These are phyloP conservation scores for Microstroma glucosiphilum DNA, from an alignment of 1,284 basidiomycete genomes.

Conservation along the genomic window DNA sequence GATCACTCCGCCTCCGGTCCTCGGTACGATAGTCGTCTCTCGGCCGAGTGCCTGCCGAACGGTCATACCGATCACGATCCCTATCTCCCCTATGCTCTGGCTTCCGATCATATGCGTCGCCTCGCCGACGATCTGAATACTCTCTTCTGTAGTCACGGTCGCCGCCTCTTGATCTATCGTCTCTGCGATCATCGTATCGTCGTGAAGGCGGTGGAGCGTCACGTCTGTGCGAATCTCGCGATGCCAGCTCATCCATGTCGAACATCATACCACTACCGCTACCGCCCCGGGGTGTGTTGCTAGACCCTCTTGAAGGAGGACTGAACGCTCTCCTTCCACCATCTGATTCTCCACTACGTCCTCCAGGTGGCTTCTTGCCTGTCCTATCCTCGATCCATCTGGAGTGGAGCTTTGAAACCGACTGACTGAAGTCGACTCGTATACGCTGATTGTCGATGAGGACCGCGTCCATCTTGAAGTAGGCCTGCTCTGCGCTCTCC, in stretches of 20 bases:
- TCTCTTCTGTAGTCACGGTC: not conserved
- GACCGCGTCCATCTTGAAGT: slow-evolving; percentile 99
- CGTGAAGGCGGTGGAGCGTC: not conserved
- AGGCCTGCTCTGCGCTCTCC: slow-evolving; percentile 84
- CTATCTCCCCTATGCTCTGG: slow-evolving; percentile 8
- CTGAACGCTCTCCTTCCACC: slow-evolving; percentile 14
- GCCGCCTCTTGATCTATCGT: not conserved
- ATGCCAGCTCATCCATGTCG: slow-evolving; percentile 12
- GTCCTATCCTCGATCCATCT: slow-evolving; percentile 48
- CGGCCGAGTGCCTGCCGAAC: slow-evolving; percentile 10
- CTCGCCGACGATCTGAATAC: not conserved
- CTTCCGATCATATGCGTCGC: not conserved
- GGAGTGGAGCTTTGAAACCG: slow-evolving; percentile 63
- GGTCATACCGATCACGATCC: slow-evolving; percentile 4
- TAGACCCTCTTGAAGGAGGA: not conserved
- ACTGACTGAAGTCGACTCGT: slow-evolving; percentile 85
- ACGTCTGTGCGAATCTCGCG: not conserved
- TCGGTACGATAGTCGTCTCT: slow-evolving; percentile 14
- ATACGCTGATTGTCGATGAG: slow-evolving; percentile 96
- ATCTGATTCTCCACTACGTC: not conserved
- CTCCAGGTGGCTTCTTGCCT: slow-evolving; percentile 23
- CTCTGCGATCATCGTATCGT: not conserved
- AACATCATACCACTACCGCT: slow-evolving; percentile 15
- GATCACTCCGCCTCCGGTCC: slow-evolving; percentile 30
- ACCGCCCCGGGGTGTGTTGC: not conserved